phyloP scores from a whole-genome alignment of 306 rosid genomes.

The Begonia loranthoides region DNA sequence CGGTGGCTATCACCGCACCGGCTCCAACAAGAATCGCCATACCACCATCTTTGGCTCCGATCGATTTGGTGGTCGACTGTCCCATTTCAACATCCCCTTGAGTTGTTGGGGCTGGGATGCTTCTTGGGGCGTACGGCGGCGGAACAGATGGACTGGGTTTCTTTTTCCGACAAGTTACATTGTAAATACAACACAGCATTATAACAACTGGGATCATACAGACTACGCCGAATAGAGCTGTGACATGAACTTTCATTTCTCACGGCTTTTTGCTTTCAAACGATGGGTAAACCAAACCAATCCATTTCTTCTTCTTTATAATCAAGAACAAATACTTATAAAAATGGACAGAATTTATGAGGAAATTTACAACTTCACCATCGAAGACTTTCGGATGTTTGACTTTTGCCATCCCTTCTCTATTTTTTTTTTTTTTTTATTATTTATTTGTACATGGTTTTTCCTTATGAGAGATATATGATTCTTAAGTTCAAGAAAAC shows the following conservation, averaged over 20 bases:
- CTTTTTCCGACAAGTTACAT: slow-evolving; percentile 3
- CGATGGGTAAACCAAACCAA: not conserved
- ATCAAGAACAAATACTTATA: not conserved
- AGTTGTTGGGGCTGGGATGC: not conserved
- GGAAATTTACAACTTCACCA: not conserved
- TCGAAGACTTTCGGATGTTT: too few species aligned
- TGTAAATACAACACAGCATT: slow-evolving; percentile 6
- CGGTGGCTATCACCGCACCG: slow-evolving; percentile 5
- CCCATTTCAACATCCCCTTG: slow-evolving; percentile 4
- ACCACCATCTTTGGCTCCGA: slow-evolving; percentile 16
- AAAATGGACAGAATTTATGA: not conserved
- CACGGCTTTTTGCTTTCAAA: not conserved
- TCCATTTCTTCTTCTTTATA: not conserved
- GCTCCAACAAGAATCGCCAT: slow-evolving; percentile 17
- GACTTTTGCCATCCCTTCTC: too few species aligned
- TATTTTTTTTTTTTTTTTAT: too few species aligned
- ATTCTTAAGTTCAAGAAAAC: too few species aligned
- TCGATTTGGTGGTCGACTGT: not conserved
- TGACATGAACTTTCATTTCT: slow-evolving; percentile 5
- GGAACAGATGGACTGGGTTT: not conserved
- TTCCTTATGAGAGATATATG: too few species aligned
- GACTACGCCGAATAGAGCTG: slow-evolving; percentile 1
- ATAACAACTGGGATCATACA: slow-evolving; percentile 1
- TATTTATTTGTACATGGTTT: too few species aligned
- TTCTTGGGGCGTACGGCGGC: too few species aligned